phyloP scores from a whole-genome alignment of 352 stramenopile species.

The Phytopythium cucurbitacearum region DNA sequence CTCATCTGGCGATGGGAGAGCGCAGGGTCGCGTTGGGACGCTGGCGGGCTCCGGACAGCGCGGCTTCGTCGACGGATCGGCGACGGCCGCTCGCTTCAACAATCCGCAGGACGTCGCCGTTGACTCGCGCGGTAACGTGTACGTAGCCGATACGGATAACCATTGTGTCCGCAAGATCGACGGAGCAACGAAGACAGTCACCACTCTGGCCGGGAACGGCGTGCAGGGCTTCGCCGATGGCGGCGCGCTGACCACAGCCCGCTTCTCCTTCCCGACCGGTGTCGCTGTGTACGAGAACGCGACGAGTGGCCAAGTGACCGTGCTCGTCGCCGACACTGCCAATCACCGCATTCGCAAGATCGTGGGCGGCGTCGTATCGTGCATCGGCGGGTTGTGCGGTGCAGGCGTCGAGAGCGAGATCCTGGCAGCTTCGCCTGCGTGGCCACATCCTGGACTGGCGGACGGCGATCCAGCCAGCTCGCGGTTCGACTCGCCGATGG shows the following conservation, averaged over 20 bases:
- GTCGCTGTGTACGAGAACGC: conserved; percentile 56
- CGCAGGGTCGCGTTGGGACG: conserved; percentile 89
- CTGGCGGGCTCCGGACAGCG: conserved; percentile 78
- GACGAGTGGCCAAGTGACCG: conserved; percentile 14
- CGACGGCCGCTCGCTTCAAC: conserved; percentile 75
- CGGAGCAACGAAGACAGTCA: conserved; percentile 29
- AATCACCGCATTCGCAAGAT: conserved; percentile 84
- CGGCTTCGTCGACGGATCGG: conserved; percentile 78
- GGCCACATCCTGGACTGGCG: conserved; percentile 82
- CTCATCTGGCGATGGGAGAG: conserved; percentile 29
- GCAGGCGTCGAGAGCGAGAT: conserved; percentile 59
- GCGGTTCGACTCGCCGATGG: conserved; percentile 91
- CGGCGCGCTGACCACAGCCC: conserved; percentile 20
- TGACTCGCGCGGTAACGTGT: conserved; percentile 90
- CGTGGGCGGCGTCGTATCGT: conserved; percentile 64
- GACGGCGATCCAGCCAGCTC: conserved; percentile 79
- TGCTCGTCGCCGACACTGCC: conserved; percentile 78
- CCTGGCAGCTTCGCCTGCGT: conserved; percentile 22
- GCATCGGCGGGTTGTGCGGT: conserved; percentile 87
- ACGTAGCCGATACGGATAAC: conserved; percentile 95
- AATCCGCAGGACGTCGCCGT: conserved; percentile 89
- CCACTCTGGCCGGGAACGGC: conserved; percentile 56
- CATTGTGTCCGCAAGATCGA: conserved; percentile 89
- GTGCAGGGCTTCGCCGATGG: conserved; percentile 45
- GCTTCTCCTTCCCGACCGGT: conserved; percentile 69